Base-by-base conservation (phyloP, 345 rosid genomes). In the Dimocarpus longan region DNA sequence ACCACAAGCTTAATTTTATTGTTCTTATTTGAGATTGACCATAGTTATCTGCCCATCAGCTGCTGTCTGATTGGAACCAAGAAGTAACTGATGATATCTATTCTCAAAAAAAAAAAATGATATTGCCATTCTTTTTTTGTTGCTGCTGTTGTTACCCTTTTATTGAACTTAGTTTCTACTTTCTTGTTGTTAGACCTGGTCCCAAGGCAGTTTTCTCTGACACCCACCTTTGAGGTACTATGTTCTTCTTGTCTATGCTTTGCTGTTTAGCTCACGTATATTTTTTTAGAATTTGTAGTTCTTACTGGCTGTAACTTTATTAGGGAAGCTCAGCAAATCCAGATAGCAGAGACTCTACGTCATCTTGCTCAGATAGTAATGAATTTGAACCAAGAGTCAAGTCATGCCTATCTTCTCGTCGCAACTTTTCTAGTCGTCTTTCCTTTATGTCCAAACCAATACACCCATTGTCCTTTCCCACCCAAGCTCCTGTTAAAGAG, bases 401-500 rank as follows among this genome's bases (percentile, higher is more conserved):
- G 74, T 70, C 86, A 62, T 77, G 84, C 79, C 64, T 77, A 64
- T 78, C 85, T 63, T 81, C 88, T 65, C 87, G 84, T 73, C 84
- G 80, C 44, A 89, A 80, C 87, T 73, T 85, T 73, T 84, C 91
- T n/a, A 81, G 80, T 64, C 79, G 81, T 24, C 79, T 84, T 72
- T 87, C 80, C 80, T 88, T 86, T 74, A 73, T 85, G 82, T 84
- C 92, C 80, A 91, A 91, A 74, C 91, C 94, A 9, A 82, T 91
- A 75, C 88, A 90, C 69, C 86, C 94, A 66, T 62, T 90, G 85
- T 84, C 85, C 82, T 80, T 88, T 66, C 84, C 88, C 62, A 73
- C 32, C 5, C 71, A 57, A 67, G 40, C 79, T 54, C 80, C 83
- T 60, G 63, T 46, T 44, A 68, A 62, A 81, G 91, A 81, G 70